Percentiles rank a stretch among this genome's conserved stretches.
phyloP scores from a whole-genome alignment of 2,329 filamentous ascomycete genomes.

The Balansia obtecta region DNA sequence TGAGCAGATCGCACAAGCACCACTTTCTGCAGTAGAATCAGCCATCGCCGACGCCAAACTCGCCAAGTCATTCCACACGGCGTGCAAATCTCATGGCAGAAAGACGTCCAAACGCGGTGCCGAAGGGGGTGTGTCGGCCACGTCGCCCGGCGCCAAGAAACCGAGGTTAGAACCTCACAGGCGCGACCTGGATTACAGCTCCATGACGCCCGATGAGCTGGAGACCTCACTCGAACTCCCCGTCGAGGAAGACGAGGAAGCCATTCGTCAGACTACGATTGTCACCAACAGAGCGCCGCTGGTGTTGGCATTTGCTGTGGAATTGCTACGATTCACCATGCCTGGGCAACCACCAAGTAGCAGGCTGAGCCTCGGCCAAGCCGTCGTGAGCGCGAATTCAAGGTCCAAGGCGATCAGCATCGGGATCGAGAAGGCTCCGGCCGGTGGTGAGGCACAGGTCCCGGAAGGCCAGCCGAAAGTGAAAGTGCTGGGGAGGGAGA shows the following conservation, averaged over 20 bases:
- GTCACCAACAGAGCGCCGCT: constrained; percentile 73
- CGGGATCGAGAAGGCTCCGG: constrained; percentile 53
- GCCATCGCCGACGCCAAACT: constrained; percentile 36
- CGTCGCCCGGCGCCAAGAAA: constrained; percentile 17
- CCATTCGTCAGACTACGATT: constrained; percentile 44
- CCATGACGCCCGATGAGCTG: constrained; percentile 40
- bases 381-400: constrained; percentile 71
- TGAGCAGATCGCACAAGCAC: constrained; percentile 39
- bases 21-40: constrained; percentile 29
- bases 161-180: constrained; percentile 21
- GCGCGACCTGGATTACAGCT: constrained; percentile 25
- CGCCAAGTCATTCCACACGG: constrained; percentile 37
- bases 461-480: constrained; percentile 65
- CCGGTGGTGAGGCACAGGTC: constrained; percentile 59
- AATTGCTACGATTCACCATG: constrained; percentile 67
- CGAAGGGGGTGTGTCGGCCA: constrained; percentile 3
- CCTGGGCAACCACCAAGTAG: constrained; percentile 78
- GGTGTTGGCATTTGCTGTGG: constrained; percentile 67
- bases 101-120: constrained; percentile 20
- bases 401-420: constrained; percentile 63
- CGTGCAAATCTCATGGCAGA: constrained; percentile 41
- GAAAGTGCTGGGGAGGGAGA: constrained; percentile 58
- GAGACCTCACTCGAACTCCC: constrained; percentile 53
- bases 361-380: constrained; percentile 69
- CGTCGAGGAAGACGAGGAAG: constrained; percentile 41